Conservation (phyloP, 2,329 filamentous ascomycete genomes). For the Monilinia polystroma region DNA sequence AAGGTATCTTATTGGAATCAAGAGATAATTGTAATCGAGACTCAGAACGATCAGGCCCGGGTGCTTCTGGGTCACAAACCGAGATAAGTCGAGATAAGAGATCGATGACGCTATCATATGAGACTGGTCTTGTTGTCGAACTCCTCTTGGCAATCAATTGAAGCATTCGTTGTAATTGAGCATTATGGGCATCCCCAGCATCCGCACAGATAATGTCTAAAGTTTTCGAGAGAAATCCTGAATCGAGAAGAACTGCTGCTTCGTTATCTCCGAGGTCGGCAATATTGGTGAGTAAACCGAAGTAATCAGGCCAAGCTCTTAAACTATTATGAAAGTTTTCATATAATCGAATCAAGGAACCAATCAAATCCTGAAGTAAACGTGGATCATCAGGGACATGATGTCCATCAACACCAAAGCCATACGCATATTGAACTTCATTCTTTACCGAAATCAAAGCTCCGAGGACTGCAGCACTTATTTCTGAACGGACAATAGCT, state of each 20-base stretch:
- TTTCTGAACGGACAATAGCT: conserved; percentile 52
- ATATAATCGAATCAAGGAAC: conserved; percentile 58
- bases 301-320: conserved; percentile 75
- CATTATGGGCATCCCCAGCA: conserved; percentile 30
- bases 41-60: conserved; percentile 5
- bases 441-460: conserved; percentile 54
- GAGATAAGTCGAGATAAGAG: conserved; percentile 45
- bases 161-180: conserved; percentile 57
- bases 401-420: conserved; percentile 39
- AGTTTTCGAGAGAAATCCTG: conserved; percentile 56
- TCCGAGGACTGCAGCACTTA: conserved; percentile 51
- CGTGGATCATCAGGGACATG: conserved; percentile 39
- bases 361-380: conserved; percentile 39
- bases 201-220: conserved; percentile 40
- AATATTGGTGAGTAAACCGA: conserved; percentile 67
- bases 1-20: conserved; percentile 40
- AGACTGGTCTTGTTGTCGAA: conserved; percentile 49
- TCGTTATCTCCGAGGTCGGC: conserved; percentile 60
- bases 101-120: conserved; percentile 54
- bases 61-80: conserved; percentile 31
- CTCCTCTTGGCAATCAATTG: conserved; percentile 51
- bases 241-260: conserved; percentile 57
- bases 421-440: conserved; percentile 50
- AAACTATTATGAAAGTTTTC: conserved; percentile 59
- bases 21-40: conserved; percentile 16